A percentile compares a stretch with the other conserved stretches of the same genome.
These are phyloP conservation scores for Gossypium anomalum DNA, from an alignment of 345 rosid genomes.

Conservation along the genomic window DNA sequence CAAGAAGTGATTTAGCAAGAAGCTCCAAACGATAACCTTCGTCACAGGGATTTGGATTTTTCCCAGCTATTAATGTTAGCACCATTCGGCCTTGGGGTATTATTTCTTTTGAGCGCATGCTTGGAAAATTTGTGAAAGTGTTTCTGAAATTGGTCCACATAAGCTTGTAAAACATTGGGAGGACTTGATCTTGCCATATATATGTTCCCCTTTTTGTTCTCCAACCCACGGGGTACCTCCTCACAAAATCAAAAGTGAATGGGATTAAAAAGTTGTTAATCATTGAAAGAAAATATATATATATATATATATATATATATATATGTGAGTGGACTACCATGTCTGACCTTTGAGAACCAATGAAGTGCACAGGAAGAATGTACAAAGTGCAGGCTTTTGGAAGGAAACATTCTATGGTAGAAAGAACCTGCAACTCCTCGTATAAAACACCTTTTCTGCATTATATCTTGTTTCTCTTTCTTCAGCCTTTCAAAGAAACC, in stretches of 20 bases:
- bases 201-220: slow-evolving; percentile 10
- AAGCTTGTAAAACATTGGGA: slow-evolving; percentile 29
- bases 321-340: not conserved
- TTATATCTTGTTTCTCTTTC: slow-evolving; percentile 20
- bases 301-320: no score
- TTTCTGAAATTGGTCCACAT: slow-evolving; percentile 34
- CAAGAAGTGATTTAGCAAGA: not conserved
- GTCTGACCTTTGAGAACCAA: slow-evolving; percentile 71
- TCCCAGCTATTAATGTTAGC: not conserved
- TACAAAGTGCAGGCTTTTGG: slow-evolving; percentile 50
- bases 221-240: not conserved
- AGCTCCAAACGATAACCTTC: not conserved
- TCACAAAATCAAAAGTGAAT: no score
- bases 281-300: no score
- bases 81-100: slow-evolving; percentile 40
- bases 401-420: slow-evolving; percentile 39
- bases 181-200: slow-evolving; percentile 34
- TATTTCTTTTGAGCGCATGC: slow-evolving; percentile 38
- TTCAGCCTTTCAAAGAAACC: slow-evolving; percentile 32
- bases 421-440: not conserved
- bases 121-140: slow-evolving; percentile 44
- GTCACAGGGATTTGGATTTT: not conserved
- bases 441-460: not conserved
- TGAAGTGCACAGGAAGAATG: slow-evolving; percentile 69
- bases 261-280: no score